Percentiles rank a stretch among this genome's conserved stretches.
Conservation (phyloP, 2,329 filamentous ascomycete species). For the Penicillium freii region DNA sequence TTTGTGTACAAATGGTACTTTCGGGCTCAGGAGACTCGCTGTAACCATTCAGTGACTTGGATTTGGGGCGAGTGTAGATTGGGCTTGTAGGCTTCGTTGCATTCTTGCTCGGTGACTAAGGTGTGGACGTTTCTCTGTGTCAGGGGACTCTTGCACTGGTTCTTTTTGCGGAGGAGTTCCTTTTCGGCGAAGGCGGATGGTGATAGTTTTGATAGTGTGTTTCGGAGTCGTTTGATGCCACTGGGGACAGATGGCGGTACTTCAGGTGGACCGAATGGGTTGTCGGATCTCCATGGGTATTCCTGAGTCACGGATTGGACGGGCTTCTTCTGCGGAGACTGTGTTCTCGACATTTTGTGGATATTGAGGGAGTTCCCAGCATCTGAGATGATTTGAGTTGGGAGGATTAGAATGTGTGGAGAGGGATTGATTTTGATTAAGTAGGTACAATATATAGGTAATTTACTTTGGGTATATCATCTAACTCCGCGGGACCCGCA, state of each 20-base stretch:
- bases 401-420: background rate
- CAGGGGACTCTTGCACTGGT: slow-evolving; percentile 35
- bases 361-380: background rate
- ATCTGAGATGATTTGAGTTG: background rate
- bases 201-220: slow-evolving; percentile 35
- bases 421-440: slow-evolving; percentile 1
- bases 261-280: slow-evolving; percentile 34
- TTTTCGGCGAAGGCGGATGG: slow-evolving; percentile 36
- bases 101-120: slow-evolving; percentile 35
- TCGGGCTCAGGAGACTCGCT: slow-evolving; percentile 64
- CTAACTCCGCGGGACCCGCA: slow-evolving; percentile 15
- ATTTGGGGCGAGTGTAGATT: slow-evolving; percentile 59
- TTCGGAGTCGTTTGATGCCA: slow-evolving; percentile 37
- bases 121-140: slow-evolving; percentile 39
- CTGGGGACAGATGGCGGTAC: slow-evolving; percentile 27
- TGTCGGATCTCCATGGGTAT: slow-evolving; percentile 32
- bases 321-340: slow-evolving; percentile 1
- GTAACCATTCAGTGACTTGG: slow-evolving; percentile 74
- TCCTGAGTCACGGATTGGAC: slow-evolving; percentile 21
- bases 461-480: background rate
- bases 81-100: slow-evolving; percentile 56
- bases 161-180: slow-evolving; percentile 38
- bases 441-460: background rate
- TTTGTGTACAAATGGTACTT: background rate
- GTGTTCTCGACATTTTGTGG: background rate